A percentile compares a stretch with the other conserved stretches of the same genome.
phyloP scores from a whole-genome alignment of 2,329 filamentous ascomycete genomes.

The Neurospora crassa region DNA sequence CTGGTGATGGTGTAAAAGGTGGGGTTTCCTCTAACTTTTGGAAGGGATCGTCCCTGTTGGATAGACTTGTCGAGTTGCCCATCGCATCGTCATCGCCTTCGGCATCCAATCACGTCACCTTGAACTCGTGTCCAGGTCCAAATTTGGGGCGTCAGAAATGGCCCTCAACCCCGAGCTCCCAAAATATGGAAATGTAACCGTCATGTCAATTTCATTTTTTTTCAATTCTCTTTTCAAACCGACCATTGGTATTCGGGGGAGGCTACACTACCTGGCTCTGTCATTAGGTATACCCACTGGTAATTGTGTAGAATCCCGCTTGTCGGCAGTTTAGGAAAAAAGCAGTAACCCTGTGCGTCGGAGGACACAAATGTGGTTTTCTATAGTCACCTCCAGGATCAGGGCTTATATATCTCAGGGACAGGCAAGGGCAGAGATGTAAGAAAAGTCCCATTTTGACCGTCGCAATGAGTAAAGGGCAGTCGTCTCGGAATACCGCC shows the following conservation, averaged over 20 bases:
- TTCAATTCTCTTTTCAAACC: not conserved
- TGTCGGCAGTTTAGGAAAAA: not conserved
- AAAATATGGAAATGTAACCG: not conserved
- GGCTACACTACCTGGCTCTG: not conserved
- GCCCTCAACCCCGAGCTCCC: not conserved
- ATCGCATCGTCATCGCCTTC: slow-evolving; percentile 5
- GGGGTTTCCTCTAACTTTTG: not conserved
- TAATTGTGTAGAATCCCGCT: not conserved
- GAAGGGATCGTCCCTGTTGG: slow-evolving; percentile 3
- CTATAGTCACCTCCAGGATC: not conserved
- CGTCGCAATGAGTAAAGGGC: slow-evolving; percentile 1
- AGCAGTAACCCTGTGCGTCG: not conserved
- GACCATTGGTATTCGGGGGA: not conserved
- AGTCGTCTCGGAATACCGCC: not conserved
- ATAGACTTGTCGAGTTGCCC: not conserved
- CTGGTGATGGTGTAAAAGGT: slow-evolving; percentile 7
- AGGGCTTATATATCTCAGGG: not conserved
- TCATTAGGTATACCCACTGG: not conserved
- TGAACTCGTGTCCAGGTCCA: not conserved
- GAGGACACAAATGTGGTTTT: not conserved
- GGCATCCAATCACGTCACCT: slow-evolving; percentile 5
- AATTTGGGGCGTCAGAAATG: not conserved
- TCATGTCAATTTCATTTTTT: not conserved
- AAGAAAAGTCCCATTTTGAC: slow-evolving; percentile 2
- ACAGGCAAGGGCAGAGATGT: not conserved